Base-by-base conservation (phyloP, 1,284 basidiomycete species). In the Ceratobasidium sp. region DNA sequence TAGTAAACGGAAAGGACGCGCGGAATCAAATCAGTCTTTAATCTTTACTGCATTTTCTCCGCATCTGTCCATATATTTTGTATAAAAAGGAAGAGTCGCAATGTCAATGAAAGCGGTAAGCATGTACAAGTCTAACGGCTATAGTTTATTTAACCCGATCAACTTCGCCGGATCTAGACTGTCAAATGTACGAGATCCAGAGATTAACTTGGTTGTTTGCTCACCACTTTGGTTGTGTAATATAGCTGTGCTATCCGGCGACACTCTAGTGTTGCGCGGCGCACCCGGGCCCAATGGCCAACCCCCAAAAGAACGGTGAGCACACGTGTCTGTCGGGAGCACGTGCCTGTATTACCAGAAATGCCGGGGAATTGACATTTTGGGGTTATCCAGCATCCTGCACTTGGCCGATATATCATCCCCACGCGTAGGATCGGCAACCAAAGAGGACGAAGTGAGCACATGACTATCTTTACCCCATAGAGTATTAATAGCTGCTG, bases 391-490 rank as follows among this genome's bases (percentile, higher is more conserved):
- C 74, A 95, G 93, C 69, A 85, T 95, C 67, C 81, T 97, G 54
- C 91, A 96, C 79, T 84, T 97, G 56, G 92, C 91, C 47, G 93
- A 95, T 73, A 82, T 96, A 54, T 79, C 85, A 22, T 89, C 94
- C 29, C 94, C 94, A 4, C 85, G 92, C 54, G 81, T 93, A 75
- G 94, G 94, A 13, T 91, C 88, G 8, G 81, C 88, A 27, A 84
- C 85, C 27, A 85, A 94, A 70, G 91, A 94, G 73, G 95, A 97
- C 77, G 94, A 97, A 84, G 93, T 90, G 73, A 72, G 84, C 74
- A 12, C 1, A 25, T 20, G 13, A 7, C 40, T 64, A 45, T 4
- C 34, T 7, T 25, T 31, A 31, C 13, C 50, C 40, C 17, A 10
- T 29, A 12, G 65, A 15, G 38, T 15, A 1, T 47, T 45, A 68